Percentiles rank a stretch among this genome's conserved stretches.
These are phyloP conservation scores for Pleurostoma richardsiae DNA, from an alignment of 2,329 filamentous ascomycete genomes.

Conservation along the genomic window DNA sequence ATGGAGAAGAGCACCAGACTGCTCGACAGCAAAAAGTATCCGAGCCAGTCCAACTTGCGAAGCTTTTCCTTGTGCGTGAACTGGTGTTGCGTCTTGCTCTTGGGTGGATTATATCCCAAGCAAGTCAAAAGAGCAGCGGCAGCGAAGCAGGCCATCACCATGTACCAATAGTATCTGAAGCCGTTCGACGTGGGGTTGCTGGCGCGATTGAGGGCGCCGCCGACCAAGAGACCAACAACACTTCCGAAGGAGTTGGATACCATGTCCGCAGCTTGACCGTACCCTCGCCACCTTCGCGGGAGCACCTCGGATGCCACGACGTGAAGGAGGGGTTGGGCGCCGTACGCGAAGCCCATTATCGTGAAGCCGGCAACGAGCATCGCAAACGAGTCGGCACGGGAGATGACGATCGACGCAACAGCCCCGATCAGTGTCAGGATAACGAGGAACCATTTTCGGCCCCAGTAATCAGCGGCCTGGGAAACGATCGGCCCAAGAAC, in stretches of 20 bases:
- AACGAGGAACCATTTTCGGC: slow-evolving; percentile 34
- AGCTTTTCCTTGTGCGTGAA: slow-evolving; percentile 25
- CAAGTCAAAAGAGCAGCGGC: slow-evolving; percentile 19
- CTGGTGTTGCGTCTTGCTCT: slow-evolving; percentile 16
- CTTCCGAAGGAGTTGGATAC: slow-evolving; percentile 22
- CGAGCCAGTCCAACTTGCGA: slow-evolving; percentile 29
- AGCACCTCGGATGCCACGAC: slow-evolving; percentile 32
- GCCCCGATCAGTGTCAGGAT: slow-evolving; percentile 23
- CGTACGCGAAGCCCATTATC: slow-evolving; percentile 27
- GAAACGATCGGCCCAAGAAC: slow-evolving; percentile 28
- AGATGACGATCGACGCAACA: slow-evolving; percentile 27
- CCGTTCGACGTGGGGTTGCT: slow-evolving; percentile 17
- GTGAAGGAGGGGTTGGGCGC: slow-evolving; percentile 31
- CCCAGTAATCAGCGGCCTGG: slow-evolving; percentile 36
- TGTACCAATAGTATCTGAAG: slow-evolving; percentile 30
- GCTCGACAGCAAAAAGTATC: slow-evolving; percentile 25
- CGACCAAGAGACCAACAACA: slow-evolving; percentile 24
- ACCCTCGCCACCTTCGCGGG: slow-evolving; percentile 26
- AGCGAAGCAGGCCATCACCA: slow-evolving; percentile 21
- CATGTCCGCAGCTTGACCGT: slow-evolving; percentile 26
- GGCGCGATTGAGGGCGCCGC: slow-evolving; percentile 24
- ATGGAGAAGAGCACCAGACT: slow-evolving; percentile 32
- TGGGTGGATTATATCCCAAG: slow-evolving; percentile 26
- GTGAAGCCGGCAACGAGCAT: slow-evolving; percentile 30
- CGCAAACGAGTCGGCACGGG: slow-evolving; percentile 24